Evolutionary conservation across 2,329 filamentous ascomycete species (phyloP), one percentile per base, ranked within the genome.

Genomic region (Amauroascus niger): DNA sequence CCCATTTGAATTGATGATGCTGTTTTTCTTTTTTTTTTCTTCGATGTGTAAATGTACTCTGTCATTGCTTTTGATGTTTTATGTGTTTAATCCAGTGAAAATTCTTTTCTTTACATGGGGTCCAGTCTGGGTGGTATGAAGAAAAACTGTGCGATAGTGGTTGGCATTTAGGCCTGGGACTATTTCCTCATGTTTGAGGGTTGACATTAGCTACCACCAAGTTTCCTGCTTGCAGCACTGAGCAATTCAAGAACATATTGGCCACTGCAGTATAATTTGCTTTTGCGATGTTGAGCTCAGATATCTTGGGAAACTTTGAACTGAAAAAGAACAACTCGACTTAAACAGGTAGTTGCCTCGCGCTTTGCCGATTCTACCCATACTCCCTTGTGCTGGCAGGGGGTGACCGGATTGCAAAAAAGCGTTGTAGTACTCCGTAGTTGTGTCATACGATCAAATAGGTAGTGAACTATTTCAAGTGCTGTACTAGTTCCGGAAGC

Each of bases 61-160:
- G n/a, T 5, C 22, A 20, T 26, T 24, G 28, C 22, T 52, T 24
- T 24, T 51, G 40, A 41, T 2, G 8, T n/a, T 33, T 2, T 44
- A 41, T 51, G 49, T 51, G 33, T 52, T 35, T 52, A 52, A 44
- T 45, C 26, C 22, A 30, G 26, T 30, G 26, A 30, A 30, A 9
- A 9, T 41, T 20, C 26, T 35, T 26, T 24, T 45, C 30, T 18
- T 45, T 43, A 5, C 13, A 49, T 18, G 8, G 18, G 28, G 6
- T 33, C 26, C 26, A 30, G 6, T 46, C 32, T 37, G 11, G 44
- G 43, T 16, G 3, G 39, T 9, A 13, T 13, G 33, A 37, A 16
- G 14, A 6, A 32, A 32, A 32, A 32, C 6, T 32, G 28, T 11
- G 28, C 28, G 11, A 32, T 11, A 32, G n/a, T n/a, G n/a, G n/a